phyloP scores from a whole-genome alignment of 2,329 filamentous ascomycete species.

The Aspergillus pseudoterreus region DNA sequence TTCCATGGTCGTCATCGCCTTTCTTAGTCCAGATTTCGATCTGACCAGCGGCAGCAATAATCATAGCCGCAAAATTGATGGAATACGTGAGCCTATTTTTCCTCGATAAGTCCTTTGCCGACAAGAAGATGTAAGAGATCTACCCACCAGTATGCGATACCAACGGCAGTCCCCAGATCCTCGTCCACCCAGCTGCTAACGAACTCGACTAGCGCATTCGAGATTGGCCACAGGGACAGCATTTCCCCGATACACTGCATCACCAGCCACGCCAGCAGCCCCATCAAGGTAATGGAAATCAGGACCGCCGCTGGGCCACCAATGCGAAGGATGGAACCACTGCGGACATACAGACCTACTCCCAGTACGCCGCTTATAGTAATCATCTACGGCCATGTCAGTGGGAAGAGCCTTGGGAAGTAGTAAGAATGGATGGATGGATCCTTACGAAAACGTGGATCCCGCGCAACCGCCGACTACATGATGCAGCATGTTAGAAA shows the following conservation, averaged over 20 bases:
- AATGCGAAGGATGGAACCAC: constrained; percentile 30
- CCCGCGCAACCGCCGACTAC: constrained; percentile 16
- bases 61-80: constrained; percentile 25
- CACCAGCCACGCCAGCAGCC: constrained; percentile 29
- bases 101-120: too few species aligned
- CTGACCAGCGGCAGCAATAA: constrained; percentile 24
- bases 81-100: constrained; percentile 26
- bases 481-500: neutral
- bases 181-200: constrained; percentile 35
- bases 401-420: neutral
- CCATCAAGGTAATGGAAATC: constrained; percentile 30
- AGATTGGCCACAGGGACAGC: constrained; percentile 35
- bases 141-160: constrained; percentile 33
- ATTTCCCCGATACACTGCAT: constrained; percentile 41
- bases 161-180: constrained; percentile 34
- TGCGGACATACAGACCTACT: constrained; percentile 30
- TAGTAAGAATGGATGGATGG: neutral
- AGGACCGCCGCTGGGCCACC: constrained; percentile 32
- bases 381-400: constrained; percentile 28
- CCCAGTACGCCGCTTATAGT: constrained; percentile 34
- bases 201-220: constrained; percentile 35
- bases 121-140: too few species aligned
- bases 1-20: constrained; percentile 1
- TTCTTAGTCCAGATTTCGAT: constrained; percentile 23
- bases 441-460: constrained; percentile 25